Base-by-base conservation (phyloP, 2,329 filamentous ascomycete species). In the Aplosporella prunicola region DNA sequence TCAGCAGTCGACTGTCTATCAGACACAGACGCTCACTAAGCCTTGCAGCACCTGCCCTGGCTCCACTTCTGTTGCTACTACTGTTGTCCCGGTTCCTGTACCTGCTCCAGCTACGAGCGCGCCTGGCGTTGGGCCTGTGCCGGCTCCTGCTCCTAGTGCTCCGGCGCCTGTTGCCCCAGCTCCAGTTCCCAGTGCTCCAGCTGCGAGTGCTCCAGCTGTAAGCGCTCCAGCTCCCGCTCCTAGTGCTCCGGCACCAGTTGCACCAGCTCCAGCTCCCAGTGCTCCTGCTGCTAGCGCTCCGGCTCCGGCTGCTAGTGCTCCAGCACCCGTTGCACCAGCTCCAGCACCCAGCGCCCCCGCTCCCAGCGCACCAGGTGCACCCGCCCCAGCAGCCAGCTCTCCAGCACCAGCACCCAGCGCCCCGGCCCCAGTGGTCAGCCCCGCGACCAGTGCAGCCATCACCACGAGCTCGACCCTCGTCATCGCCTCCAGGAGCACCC, bases 1-100 rank as follows among this genome's bases (percentile, higher is more conserved):
- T n/a, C n/a, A n/a, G 26, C 35, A 17, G 13, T 37, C 35, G 14
- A 37, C 35, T 9, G 23, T 37, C 14, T 37, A 37, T 20, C 25
- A 29, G 26, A 37, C 35, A 14, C 29, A 18, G 9, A 37, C 35
- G 9, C 9, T 37, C 13, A 31, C 35, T 10, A 25, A 29, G 27
- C 9, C 35, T 11, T 36, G 34, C 7, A 5, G 16, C 10, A 22
- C 25, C 13, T 36, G 25, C 25, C 22, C 26, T 5, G 27, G 25
- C 22, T 25, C 25, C 14, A 37, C 26, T 9, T 27, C 33, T 7
- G 5, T 15, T 11, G n/a, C 28, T 13, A 28, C 17, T 13, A 28
- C 33, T 15, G 17, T 28, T 13, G 24, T 35, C n/a, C n/a, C n/a
- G n/a, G n/a, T n/a, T n/a, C n/a, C n/a, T n/a, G n/a, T n/a, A n/a